Base-by-base conservation (phyloP, 73 alveolate species). In the Symbiodinium natans region DNA sequence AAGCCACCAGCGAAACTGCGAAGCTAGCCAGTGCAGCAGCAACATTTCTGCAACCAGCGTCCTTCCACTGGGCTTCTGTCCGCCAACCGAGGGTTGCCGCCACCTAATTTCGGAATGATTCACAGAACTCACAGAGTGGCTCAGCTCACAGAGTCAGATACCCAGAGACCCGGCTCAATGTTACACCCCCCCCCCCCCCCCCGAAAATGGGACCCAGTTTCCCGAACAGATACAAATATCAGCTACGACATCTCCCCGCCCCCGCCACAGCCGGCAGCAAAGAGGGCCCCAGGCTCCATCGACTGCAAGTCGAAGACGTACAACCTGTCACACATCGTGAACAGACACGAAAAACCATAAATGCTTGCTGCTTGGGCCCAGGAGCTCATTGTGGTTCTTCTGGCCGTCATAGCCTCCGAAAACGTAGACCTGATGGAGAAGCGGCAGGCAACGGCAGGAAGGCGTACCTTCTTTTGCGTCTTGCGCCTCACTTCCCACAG, bases 331-430 rank as follows among this genome's bases (percentile, higher is more conserved):
- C 41, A 71, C 31, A 25, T 5, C 80, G 17, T 9, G 11, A 1
- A 5, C 5, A 7, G 41, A 31, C 39, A 68, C 43, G 41, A 42
- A 17, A 21, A 1, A 27, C 52, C 43, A 29, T 3, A 3, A n/a
- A n/a, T n/a, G n/a, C n/a, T n/a, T n/a, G n/a, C n/a, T 52, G 21
- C 68, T 52, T 5, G 31, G 23, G 71, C 71, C 71, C 71, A 52
- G 71, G 71, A 52, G 80, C 85, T 93, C 87, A 94, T 99, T 95
- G 94, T 99, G 99, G 80, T 99, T 99, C 99, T 98, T 99, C 93
- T 99, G 99, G 75, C 99, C 99, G 80, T 99, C 99, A 73, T 99
- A 99, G 52, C 99, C 99, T 17, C 99, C 99, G 73, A 95, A 99
- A 29, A 98, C 99, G 84, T 86, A 99, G 48, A 99, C 80, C 77